Percentiles rank a stretch among this genome's conserved stretches.
Conservation (phyloP, 352 stramenopile species). For the Pythium rishiriense region DNA sequence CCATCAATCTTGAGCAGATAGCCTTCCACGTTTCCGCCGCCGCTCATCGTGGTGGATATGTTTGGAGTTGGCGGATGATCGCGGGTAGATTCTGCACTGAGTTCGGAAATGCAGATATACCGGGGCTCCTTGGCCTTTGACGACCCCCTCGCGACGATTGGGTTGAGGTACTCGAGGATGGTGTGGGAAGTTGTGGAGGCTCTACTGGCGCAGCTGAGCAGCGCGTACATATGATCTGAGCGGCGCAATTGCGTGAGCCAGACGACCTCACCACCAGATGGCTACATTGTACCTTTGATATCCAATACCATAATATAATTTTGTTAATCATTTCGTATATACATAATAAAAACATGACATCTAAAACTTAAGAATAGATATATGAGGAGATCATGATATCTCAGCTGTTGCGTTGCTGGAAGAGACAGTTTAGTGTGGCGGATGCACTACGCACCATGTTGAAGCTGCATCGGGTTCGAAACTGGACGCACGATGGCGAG, state of each 20-base stretch:
- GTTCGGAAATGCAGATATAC: neutral
- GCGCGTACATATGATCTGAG: constrained; percentile 11
- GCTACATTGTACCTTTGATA: neutral
- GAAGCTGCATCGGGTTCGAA: constrained; percentile 1
- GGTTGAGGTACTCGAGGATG: neutral
- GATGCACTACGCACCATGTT: neutral
- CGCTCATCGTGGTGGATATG: constrained; percentile 33
- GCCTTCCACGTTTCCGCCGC: constrained; percentile 78
- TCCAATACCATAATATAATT: no score
- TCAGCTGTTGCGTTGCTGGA: constrained; percentile 9
- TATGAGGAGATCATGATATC: constrained; percentile 3
- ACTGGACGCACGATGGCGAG: constrained; percentile 1
- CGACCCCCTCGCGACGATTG: constrained; percentile 1
- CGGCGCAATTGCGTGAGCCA: constrained; percentile 5
- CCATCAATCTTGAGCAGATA: constrained; percentile 76
- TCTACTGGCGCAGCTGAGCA: neutral
- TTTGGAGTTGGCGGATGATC: neutral
- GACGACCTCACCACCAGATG: neutral
- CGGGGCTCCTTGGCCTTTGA: neutral
- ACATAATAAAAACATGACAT: no score
- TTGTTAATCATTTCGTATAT: no score
- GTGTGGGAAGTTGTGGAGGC: neutral
- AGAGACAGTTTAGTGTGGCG: neutral
- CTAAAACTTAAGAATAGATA: constrained; percentile 6
- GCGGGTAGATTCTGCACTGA: constrained; percentile 13